Conservation (phyloP, 2,329 filamentous ascomycete genomes). For the Nannizziopsis arthrosporioides region DNA sequence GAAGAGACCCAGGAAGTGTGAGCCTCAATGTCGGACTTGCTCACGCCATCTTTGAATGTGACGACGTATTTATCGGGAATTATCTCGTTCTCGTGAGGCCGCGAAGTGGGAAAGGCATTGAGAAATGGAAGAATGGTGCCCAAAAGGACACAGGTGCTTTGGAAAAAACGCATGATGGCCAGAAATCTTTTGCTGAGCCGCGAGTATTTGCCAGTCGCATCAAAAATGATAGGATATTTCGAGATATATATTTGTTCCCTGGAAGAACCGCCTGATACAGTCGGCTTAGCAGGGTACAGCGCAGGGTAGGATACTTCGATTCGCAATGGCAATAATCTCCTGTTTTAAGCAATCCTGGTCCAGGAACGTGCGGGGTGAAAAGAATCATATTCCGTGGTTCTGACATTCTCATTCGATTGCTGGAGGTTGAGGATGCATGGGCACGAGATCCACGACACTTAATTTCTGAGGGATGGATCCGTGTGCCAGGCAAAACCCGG, state of each 20-base stretch:
- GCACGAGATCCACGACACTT: no score
- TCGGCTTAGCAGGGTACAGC: no score
- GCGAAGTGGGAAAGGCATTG: neutral
- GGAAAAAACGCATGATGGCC: conserved; percentile 3
- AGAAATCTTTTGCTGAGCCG: neutral
- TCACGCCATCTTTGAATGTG: conserved; percentile 97
- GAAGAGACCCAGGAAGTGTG: conserved; percentile 90
- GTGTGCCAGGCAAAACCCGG: no score
- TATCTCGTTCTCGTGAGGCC: neutral
- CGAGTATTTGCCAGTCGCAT: neutral
- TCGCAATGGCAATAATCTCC: no score
- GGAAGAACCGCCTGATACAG: no score
- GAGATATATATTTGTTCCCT: neutral
- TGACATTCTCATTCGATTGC: no score
- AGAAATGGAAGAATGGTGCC: conserved; percentile 4
- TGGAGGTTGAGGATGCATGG: no score
- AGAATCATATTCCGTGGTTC: no score
- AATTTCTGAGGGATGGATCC: no score
- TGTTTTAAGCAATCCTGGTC: neutral
- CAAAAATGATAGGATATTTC: neutral
- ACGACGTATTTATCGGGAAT: conserved; percentile 91
- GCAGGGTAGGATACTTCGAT: no score
- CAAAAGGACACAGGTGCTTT: conserved; percentile 6
- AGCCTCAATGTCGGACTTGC: conserved; percentile 53
- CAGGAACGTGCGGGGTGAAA: neutral